These are phyloP conservation scores for Cryptococcus depauperatus DNA, from an alignment of 1,284 basidiomycete species.

Conservation along the genomic window DNA sequence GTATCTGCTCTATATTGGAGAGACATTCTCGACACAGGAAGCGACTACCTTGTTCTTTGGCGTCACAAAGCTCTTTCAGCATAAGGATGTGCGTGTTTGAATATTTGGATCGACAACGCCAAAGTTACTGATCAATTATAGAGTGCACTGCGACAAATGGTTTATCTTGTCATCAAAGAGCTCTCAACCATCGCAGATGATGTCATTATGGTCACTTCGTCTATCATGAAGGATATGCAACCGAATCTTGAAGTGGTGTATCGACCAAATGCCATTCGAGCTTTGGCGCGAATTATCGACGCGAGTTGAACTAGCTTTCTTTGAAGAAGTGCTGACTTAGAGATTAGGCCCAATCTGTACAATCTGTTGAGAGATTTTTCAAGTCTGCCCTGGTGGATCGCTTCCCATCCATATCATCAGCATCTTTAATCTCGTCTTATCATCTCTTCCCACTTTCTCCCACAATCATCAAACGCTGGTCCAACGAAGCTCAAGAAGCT, in stretches of 20 bases:
- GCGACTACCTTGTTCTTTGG: conserved; percentile 98
- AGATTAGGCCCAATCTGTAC: conserved; percentile 53
- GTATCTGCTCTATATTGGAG: conserved; percentile 92
- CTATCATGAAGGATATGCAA: conserved; percentile 99
- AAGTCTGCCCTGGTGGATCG: conserved; percentile 98
- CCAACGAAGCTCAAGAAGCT: conserved; percentile 95
- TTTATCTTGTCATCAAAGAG: conserved; percentile 98
- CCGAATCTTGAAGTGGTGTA: conserved; percentile 98
- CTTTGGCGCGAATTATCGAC: conserved; percentile 93
- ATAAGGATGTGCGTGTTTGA: conserved; percentile 79
- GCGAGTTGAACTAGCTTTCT: conserved; percentile 51
- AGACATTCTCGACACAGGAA: conserved; percentile 91
- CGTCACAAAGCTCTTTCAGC: conserved; percentile 96
- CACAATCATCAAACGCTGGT: conserved; percentile 95
- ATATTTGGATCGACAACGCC: background rate
- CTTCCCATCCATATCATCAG: conserved; percentile 90
- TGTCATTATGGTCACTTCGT: conserved; percentile 99
- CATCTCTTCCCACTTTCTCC: conserved; percentile 90
- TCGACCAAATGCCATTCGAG: conserved; percentile 93
- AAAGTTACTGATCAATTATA: conserved; percentile 36
- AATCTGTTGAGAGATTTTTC: conserved; percentile 98
- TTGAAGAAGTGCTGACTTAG: conserved; percentile 1
- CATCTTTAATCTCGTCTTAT: conserved; percentile 93
- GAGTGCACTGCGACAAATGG: conserved; percentile 94
- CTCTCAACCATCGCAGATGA: conserved; percentile 93